Percentiles rank a stretch among this genome's conserved stretches.
These are phyloP conservation scores for Amesomyces nigricolor DNA, from an alignment of 2,329 filamentous ascomycete species.

Conservation along the genomic window DNA sequence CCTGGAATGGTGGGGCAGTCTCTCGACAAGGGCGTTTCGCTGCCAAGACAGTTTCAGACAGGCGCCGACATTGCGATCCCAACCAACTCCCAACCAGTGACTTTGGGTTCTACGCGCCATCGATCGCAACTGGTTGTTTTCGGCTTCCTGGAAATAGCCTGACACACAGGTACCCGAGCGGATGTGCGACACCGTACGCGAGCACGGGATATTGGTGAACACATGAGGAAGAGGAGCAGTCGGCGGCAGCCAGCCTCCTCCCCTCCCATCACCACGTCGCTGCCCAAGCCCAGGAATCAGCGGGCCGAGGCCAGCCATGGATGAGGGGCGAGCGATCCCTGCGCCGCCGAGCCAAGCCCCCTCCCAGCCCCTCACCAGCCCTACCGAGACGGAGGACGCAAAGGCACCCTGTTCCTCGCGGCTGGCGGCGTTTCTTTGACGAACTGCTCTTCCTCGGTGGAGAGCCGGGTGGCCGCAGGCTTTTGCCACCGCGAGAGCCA, in stretches of 20 bases:
- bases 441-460: not conserved
- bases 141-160: not conserved
- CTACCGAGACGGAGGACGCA: conserved; percentile 10
- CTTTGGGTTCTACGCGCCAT: not conserved
- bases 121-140: not conserved
- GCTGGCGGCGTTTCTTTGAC: not conserved
- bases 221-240: not conserved
- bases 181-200: not conserved
- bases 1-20: not conserved
- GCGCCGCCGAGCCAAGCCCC: conserved; percentile 13
- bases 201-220: not conserved
- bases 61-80: conserved; percentile 1
- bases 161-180: conserved; percentile 1
- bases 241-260: not conserved
- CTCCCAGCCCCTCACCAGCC: conserved; percentile 22
- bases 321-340: not conserved
- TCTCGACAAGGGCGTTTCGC: not conserved
- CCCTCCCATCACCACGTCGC: not conserved
- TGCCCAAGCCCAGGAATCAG: conserved; percentile 6
- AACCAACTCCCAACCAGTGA: conserved; percentile 2
- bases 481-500: not conserved
- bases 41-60: conserved; percentile 12
- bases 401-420: not conserved
- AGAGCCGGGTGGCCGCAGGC: not conserved
- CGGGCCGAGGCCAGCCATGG: conserved; percentile 5